Percentiles rank a stretch among this genome's conserved stretches.
Conservation (phyloP, 2,329 filamentous ascomycete genomes). For the Clathrospora elynae region DNA sequence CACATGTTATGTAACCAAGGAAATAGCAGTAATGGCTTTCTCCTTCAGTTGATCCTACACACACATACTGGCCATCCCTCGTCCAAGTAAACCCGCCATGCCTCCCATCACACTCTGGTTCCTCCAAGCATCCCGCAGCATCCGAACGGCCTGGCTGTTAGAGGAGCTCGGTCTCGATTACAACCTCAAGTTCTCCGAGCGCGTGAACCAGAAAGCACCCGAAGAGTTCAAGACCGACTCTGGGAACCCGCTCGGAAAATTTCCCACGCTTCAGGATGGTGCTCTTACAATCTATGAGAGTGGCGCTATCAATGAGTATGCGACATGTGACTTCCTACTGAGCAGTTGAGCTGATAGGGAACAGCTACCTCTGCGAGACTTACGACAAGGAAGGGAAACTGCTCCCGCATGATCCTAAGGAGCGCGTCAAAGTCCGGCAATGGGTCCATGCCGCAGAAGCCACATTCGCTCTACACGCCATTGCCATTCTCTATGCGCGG, state of each 20-base stretch:
- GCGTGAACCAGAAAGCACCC: slow-evolving; percentile 49
- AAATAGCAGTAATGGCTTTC: too few species aligned
- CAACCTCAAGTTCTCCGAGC: slow-evolving; percentile 48
- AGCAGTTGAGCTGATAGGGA: neutral
- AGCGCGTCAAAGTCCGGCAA: slow-evolving; percentile 48
- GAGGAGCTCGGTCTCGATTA: slow-evolving; percentile 53
- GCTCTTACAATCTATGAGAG: slow-evolving; percentile 52
- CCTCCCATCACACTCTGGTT: slow-evolving; percentile 53
- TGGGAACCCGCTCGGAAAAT: slow-evolving; percentile 53
- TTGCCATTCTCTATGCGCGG: slow-evolving; percentile 53
- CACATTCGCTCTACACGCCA: slow-evolving; percentile 53
- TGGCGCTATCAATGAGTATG: slow-evolving; percentile 55
- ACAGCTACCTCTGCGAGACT: slow-evolving; percentile 54
- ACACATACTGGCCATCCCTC: too few species aligned
- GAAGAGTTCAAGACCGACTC: slow-evolving; percentile 51
- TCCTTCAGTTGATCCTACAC: too few species aligned
- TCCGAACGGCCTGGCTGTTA: slow-evolving; percentile 55
- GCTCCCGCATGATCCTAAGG: slow-evolving; percentile 42
- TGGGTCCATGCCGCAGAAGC: slow-evolving; percentile 57
- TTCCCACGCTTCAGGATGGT: slow-evolving; percentile 53
- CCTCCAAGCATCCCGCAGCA: slow-evolving; percentile 54
- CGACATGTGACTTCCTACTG: neutral
- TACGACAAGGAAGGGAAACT: slow-evolving; percentile 51
- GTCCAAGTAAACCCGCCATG: slow-evolving; percentile 14
- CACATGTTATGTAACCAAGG: too few species aligned